phyloP scores from a whole-genome alignment of 1,139 yeast species.

The Lizanozyma gosingica region DNA sequence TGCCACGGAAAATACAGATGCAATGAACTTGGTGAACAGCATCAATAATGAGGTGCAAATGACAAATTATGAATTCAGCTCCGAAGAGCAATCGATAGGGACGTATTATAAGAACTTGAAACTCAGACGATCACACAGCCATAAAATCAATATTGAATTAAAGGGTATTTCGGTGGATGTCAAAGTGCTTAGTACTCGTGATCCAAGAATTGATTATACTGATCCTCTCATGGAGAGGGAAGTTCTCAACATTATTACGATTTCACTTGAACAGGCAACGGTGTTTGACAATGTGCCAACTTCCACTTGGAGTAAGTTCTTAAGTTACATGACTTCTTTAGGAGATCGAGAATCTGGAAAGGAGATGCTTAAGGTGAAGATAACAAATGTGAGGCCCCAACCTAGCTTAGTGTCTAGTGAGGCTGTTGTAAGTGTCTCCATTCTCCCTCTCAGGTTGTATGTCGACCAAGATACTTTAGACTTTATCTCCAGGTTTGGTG shows the following conservation, averaged over 20 bases:
- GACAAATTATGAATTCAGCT: constrained; percentile 14
- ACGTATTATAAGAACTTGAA: constrained; percentile 36
- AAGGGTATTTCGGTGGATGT: constrained; percentile 42
- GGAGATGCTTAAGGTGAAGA: constrained; percentile 47
- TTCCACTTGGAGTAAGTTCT: constrained; percentile 86
- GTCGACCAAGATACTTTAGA: constrained; percentile 93
- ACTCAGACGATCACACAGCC: constrained; percentile 54
- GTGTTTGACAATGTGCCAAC: constrained; percentile 66
- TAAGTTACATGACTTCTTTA: constrained; percentile 57
- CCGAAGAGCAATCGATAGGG: constrained; percentile 12
- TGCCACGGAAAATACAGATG: constrained; percentile 42
- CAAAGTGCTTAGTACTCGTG: constrained; percentile 37
- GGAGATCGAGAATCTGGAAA: constrained; percentile 68
- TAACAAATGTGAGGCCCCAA: constrained; percentile 61
- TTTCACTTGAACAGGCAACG: not conserved
- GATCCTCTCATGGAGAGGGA: constrained; percentile 11
- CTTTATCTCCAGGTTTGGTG: constrained; percentile 69
- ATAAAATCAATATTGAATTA: constrained; percentile 56
- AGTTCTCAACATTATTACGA: constrained; percentile 4
- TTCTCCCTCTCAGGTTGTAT: constrained; percentile 72
- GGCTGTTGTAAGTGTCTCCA: constrained; percentile 41
- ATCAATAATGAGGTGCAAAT: constrained; percentile 42
- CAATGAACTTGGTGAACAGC: constrained; percentile 37
- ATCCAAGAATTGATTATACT: constrained; percentile 28
- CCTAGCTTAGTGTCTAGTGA: constrained; percentile 63